Percentiles rank a stretch among this genome's conserved stretches.
Evolutionary conservation across 441 rosid genomes (phyloP).

Genomic region (Syzygium syzygioides): DNA sequence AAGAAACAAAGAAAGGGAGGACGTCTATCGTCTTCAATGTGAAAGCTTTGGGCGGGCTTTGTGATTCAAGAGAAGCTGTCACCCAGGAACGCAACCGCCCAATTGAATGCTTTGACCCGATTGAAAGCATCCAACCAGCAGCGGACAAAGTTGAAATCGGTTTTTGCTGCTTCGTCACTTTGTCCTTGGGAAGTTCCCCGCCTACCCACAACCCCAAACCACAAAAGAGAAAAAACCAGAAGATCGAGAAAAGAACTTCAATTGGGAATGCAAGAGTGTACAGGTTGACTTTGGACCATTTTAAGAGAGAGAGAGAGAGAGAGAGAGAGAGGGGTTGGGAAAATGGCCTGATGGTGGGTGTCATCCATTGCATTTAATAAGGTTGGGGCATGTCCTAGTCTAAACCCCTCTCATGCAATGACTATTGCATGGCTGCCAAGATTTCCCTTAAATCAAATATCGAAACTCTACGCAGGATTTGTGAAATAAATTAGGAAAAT

Average conservation of each 20-base stretch:
- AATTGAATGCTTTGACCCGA: neutral
- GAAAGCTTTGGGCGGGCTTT: neutral
- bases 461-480: neutral
- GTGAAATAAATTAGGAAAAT: neutral
- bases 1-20: neutral
- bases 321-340: neutral
- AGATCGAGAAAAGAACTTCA: neutral
- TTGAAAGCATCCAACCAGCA: neutral
- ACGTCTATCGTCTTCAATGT: neutral
- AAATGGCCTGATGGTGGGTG: neutral
- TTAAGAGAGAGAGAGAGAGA: neutral
- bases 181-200: neutral
- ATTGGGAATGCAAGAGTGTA: neutral
- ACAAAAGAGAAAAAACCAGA: neutral
- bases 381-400: neutral
- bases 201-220: neutral
- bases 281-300: neutral
- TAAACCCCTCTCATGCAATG: neutral
- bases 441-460: neutral
- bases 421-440: neutral
- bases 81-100: neutral
- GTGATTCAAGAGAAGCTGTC: neutral
- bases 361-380: neutral
- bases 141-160: neutral
- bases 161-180: neutral